Conservation (phyloP, 805 yeast genomes). For the Ogataea allantospora region DNA sequence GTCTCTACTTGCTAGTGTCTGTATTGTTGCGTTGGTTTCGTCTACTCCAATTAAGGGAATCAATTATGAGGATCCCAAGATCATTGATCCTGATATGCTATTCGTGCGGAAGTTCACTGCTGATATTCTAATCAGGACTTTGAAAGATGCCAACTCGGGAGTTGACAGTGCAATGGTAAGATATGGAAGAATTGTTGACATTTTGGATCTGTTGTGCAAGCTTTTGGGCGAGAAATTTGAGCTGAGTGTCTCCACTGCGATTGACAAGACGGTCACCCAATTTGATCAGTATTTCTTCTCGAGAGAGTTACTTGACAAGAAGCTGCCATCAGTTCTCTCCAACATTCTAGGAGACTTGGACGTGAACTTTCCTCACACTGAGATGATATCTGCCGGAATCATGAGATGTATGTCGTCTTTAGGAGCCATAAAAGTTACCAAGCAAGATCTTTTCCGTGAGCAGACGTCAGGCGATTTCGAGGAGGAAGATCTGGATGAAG, state of each 20-base stretch:
- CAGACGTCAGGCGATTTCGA: slow-evolving; percentile 35
- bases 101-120: slow-evolving; percentile 72
- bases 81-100: slow-evolving; percentile 65
- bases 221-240: slow-evolving; percentile 43
- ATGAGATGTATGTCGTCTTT: slow-evolving; percentile 58
- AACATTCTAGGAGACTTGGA: slow-evolving; percentile 64
- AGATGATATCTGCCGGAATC: slow-evolving; percentile 54
- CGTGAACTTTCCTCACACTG: slow-evolving; percentile 67
- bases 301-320: slow-evolving; percentile 65
- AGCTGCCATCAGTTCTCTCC: slow-evolving; percentile 56
- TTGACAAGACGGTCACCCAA: slow-evolving; percentile 47
- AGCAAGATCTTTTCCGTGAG: slow-evolving; percentile 57
- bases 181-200: slow-evolving; percentile 55
- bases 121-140: slow-evolving; percentile 61
- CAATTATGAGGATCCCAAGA: slow-evolving; percentile 43
- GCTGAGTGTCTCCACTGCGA: slow-evolving; percentile 32
- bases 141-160: slow-evolving; percentile 49
- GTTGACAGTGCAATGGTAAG: slow-evolving; percentile 38
- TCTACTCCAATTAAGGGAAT: slow-evolving; percentile 52
- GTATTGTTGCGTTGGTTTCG: slow-evolving; percentile 61
- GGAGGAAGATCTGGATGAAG: slow-evolving; percentile 64
- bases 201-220: slow-evolving; percentile 47
- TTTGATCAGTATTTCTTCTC: slow-evolving; percentile 65
- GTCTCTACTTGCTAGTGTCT: slow-evolving; percentile 59
- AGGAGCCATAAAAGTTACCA: slow-evolving; percentile 54